Conservation (phyloP, 352 stramenopile species). For the Phytophthora hibernalis region DNA sequence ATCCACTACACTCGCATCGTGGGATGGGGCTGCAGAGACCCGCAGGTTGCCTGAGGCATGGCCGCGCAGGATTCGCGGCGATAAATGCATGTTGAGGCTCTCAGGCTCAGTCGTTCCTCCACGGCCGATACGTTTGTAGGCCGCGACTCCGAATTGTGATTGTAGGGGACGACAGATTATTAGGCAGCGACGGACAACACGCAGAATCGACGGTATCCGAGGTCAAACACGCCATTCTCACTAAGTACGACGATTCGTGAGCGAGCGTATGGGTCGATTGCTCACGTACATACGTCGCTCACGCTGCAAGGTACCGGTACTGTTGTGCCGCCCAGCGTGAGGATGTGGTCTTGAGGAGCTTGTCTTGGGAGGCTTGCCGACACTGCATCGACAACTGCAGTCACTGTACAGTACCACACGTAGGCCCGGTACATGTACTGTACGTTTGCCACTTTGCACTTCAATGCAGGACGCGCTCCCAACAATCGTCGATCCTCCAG, state of each 20-base stretch:
- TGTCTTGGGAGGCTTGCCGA: no score
- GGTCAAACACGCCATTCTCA: not conserved
- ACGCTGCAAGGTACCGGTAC: no score
- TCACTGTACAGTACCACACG: no score
- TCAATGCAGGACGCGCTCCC: conserved; percentile 3
- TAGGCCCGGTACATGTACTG: no score
- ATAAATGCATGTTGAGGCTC: not conserved
- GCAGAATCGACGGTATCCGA: not conserved
- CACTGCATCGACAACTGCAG: no score
- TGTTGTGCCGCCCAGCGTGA: not conserved
- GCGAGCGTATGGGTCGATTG: not conserved
- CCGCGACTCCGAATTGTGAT: no score
- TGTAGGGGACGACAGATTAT: not conserved
- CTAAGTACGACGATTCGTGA: not conserved
- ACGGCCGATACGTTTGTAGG: no score
- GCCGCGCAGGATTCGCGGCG: not conserved
- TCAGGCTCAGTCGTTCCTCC: not conserved
- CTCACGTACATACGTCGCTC: no score
- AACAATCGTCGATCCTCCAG: not conserved
- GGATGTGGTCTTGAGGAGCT: no score
- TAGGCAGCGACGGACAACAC: not conserved
- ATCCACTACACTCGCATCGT: conserved; percentile 9
- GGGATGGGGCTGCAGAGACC: conserved; percentile 26
- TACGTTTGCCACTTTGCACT: not conserved
- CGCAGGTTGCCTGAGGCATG: conserved; percentile 5